These are phyloP conservation scores for Heritiera littoralis DNA, from an alignment of 345 rosid species.

Conservation along the genomic window DNA sequence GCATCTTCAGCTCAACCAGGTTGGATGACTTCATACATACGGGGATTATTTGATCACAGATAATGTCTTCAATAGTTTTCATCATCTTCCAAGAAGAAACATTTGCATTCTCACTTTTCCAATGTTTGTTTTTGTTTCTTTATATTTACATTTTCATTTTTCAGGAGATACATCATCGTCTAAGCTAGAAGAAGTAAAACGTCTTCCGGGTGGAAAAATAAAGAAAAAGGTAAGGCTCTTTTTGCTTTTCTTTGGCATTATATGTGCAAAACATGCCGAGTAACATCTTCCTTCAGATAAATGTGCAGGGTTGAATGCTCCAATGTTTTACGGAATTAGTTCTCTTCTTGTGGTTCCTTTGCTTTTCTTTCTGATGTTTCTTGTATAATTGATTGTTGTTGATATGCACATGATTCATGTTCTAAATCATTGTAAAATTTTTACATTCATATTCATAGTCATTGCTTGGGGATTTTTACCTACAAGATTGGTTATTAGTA, in stretches of 20 bases:
- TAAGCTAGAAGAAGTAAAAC: constrained; percentile 80
- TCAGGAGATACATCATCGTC: constrained; percentile 47
- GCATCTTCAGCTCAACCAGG: constrained; percentile 23
- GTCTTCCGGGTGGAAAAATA: constrained; percentile 89
- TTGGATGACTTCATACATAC: background rate
- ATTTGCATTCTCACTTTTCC: background rate
- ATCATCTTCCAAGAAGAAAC: background rate
- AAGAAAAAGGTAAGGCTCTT: constrained; percentile 78
- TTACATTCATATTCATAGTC: background rate
- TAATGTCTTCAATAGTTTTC: background rate
- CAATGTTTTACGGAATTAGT: background rate
- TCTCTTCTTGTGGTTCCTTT: background rate
- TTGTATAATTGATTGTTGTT: background rate
- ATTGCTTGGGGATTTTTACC: constrained; percentile 1
- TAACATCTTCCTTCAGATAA: background rate
- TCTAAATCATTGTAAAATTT: background rate
- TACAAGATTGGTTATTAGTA: background rate
- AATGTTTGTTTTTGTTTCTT: background rate
- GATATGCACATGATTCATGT: background rate
- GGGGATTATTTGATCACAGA: background rate
- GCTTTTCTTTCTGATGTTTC: background rate
- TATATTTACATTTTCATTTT: background rate
- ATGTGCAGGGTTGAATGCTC: background rate
- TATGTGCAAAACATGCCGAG: background rate
- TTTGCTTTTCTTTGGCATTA: background rate